Conservation (phyloP, 345 rosid species). For the Erucastrum elatum region DNA sequence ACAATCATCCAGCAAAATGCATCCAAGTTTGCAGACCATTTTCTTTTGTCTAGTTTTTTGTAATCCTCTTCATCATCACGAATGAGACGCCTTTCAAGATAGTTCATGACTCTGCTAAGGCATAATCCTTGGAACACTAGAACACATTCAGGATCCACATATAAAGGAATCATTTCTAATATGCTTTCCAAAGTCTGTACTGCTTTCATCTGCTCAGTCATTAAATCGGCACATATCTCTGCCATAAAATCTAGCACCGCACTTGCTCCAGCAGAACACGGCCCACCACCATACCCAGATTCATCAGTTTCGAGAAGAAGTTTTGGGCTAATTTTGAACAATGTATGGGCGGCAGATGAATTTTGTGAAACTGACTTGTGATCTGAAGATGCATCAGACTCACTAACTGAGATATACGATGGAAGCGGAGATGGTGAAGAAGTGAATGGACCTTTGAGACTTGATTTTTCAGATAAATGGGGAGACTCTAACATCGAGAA, state of each 20-base stretch:
- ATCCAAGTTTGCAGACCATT: constrained; percentile 95
- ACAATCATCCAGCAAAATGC: constrained; percentile 95
- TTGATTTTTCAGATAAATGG: constrained; percentile 75
- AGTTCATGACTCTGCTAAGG: constrained; percentile 91
- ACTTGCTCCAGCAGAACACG: constrained; percentile 98
- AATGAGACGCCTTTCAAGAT: constrained; percentile 91
- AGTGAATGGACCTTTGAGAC: constrained; percentile 49
- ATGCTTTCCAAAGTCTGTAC: constrained; percentile 72
- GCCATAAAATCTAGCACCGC: constrained; percentile 94
- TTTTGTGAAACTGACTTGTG: constrained; percentile 60
- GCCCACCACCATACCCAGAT: constrained; percentile 96
- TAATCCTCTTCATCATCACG: constrained; percentile 99
- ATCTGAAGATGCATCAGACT: constrained; percentile 68
- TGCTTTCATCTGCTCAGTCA: constrained; percentile 91
- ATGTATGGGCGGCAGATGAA: constrained; percentile 49
- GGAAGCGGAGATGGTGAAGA: constrained; percentile 61
- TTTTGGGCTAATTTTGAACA: constrained; percentile 60
- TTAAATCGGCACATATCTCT: constrained; percentile 86
- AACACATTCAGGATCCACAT: constrained; percentile 85
- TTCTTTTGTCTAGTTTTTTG: constrained; percentile 82
- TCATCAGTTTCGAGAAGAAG: constrained; percentile 87
- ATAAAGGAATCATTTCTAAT: constrained; percentile 83
- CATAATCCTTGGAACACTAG: constrained; percentile 92
- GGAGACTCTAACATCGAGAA: constrained; percentile 66
- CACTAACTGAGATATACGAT: constrained; percentile 59